Conservation (phyloP, 2,329 filamentous ascomycete genomes). For the Verruconis gallopava region DNA sequence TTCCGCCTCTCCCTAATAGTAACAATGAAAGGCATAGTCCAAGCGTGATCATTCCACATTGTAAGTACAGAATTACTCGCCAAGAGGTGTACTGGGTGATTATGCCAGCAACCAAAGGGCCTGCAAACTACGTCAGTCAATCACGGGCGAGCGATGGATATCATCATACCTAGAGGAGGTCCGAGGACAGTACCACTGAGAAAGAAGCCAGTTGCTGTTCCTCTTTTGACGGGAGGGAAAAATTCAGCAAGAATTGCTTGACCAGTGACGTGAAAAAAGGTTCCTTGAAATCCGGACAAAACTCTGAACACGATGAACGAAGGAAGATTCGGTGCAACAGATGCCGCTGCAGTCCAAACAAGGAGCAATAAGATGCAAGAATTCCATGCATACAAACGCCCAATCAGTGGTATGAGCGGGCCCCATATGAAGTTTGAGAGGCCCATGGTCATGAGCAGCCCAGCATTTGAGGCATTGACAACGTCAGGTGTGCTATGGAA, state of each 20-base stretch:
- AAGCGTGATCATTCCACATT: constrained; percentile 19
- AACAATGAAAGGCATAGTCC: constrained; percentile 18
- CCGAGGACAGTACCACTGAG: constrained; percentile 31
- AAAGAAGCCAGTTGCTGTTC: constrained; percentile 32
- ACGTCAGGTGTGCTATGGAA: constrained; percentile 21
- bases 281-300: constrained; percentile 13
- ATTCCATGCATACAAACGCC: background rate
- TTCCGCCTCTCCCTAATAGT: constrained; percentile 14
- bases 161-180: constrained; percentile 27
- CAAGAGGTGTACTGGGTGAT: constrained; percentile 21
- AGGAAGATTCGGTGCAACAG: constrained; percentile 11
- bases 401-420: constrained; percentile 7
- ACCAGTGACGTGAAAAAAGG: constrained; percentile 14
- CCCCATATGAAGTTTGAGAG: constrained; percentile 13
- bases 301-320: constrained; percentile 14
- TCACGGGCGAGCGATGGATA: background rate
- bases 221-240: constrained; percentile 21
- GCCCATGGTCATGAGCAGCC: constrained; percentile 14
- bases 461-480: constrained; percentile 13
- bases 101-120: constrained; percentile 21
- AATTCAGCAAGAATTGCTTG: constrained; percentile 15
- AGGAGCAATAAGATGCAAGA: constrained; percentile 12
- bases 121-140: constrained; percentile 9
- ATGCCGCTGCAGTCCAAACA: constrained; percentile 12
- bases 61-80: constrained; percentile 22